These are phyloP conservation scores for Amaranthus cruentus DNA, from an alignment of 148 eudicot species.

Conservation along the genomic window DNA sequence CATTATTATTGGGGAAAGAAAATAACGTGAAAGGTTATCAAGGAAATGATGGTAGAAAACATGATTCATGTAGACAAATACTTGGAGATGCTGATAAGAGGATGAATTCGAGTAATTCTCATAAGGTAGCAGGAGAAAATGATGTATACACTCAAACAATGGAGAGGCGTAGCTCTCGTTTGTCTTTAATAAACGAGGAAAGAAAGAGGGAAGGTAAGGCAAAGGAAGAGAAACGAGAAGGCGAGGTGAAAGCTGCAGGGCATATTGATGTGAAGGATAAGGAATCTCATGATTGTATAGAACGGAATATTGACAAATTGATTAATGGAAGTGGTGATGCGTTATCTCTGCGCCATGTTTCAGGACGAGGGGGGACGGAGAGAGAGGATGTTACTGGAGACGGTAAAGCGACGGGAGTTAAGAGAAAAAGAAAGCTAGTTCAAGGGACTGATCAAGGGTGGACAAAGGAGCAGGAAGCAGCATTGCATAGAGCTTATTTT, in stretches of 20 bases:
- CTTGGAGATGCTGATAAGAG: constrained; percentile 17
- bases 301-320: background rate
- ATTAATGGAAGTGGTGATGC: constrained; percentile 2
- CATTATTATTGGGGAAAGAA: background rate
- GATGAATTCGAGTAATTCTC: constrained; percentile 21
- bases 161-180: constrained; percentile 7
- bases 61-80: background rate
- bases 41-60: constrained; percentile 1
- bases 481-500: constrained; percentile 71
- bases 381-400: background rate
- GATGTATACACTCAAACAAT: constrained; percentile 2
- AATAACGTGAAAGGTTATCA: background rate
- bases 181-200: background rate
- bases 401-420: constrained; percentile 34
- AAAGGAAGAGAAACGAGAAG: constrained; percentile 9
- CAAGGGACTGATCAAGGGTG: constrained; percentile 43
- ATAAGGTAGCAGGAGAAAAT: constrained; percentile 2
- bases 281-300: background rate
- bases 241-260: constrained; percentile 9
- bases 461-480: constrained; percentile 71
- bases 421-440: constrained; percentile 55
- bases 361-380: constrained; percentile 12
- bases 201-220: constrained; percentile 7
- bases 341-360: background rate
- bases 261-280: constrained; percentile 15